Evolutionary conservation across 2,329 filamentous ascomycete genomes (phyloP), one percentile per base, ranked within the genome.

Genomic region (Colletotrichum phormii): DNA sequence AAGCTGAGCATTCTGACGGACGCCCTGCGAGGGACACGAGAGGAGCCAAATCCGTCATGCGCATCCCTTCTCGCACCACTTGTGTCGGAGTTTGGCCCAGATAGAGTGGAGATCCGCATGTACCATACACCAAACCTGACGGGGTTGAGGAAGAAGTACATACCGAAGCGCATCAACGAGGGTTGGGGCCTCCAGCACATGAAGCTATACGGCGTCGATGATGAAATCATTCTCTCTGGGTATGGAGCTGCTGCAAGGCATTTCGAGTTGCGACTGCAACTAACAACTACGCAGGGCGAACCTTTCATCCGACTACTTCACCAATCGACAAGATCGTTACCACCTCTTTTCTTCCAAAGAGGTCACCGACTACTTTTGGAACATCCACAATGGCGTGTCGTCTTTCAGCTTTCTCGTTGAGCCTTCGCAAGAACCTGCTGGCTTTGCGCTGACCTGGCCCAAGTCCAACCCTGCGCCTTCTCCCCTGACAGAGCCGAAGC

Each of bases 181-280:
- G 97, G 97, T 22, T 99, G 97, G 97, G 97, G 97, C 1, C 84
- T 99, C 74, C 97, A 99, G 81, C 97, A 99, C 80, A 99, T 99
- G 96, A 99, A 99, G 87, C 87, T 99, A 0, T 99, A 99, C 77
- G 97, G 97, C 0, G 86, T 98, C 26, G 97, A 99, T 78, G 95
- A 99, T 79, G 95, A 98, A 81, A 93, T 99, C 71, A 96, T 99
- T 75, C 90, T 99, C 78, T 97, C 95, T 8, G 95, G 95, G 90
- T 94, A 88, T 75, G 85, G 5, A 18, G 3, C 12, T 13, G 15
- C 55, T 18, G 24, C 33, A 24, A 18, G 18, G 13, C 4, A 1
- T 0, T 7, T 15, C 37, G 5, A 24, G 31, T 33, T 3, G 18
- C 18, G 18, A 29, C 71, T 4, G 8, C 18, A 18, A 29, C 71